Evolutionary conservation across 345 rosid species (phyloP), one percentile per base, ranked within the genome.

Genomic region (Gynandropsis gynandra): DNA sequence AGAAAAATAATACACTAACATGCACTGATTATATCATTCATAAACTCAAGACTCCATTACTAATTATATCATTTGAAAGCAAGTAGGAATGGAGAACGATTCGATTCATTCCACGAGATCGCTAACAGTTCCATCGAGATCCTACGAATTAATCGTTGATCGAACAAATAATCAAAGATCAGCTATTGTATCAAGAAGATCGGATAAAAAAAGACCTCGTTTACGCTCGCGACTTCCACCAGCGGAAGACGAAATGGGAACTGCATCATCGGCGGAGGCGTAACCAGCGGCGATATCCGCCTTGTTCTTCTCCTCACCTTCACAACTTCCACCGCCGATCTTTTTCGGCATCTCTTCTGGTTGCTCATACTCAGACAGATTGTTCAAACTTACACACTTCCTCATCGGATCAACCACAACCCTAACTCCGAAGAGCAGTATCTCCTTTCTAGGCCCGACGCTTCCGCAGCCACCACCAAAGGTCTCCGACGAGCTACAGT

Each of bases 371-470:
- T 90, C 78, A 19, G 95, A 80, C 48, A 90, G 67, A 52, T 90
- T 77, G 71, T 83, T 87, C 73, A 90, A 68, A 58, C 96, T 87
- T 14, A 90, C 98, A 42, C 87, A 69, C 69, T 86, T 90, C 72
- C 98, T 90, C 76, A 90, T 78, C 33, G 90, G 76, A 70, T 90
- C 98, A 60, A 90, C 92, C 27, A 90, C 87, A 54, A 90, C 80
- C 52, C 89, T 76, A 8, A 90, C 92, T 0, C 96, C 98, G 34
- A 90, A 90, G 61, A 90, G 74, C 96, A 83, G 80, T 55, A 90
- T 66, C 82, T 83, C 98, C 20, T 70, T 67, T 24, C 70, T 70
- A 10, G 18, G 57, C 11, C 42, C 65, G 1, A 44, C 57, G 0
- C 42, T 43, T 0, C 58, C 54, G 14, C 44, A 59, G 29, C 45